Evolutionary conservation across 1,284 basidiomycete genomes (phyloP).

Genomic region (Schizophyllum commune): DNA sequence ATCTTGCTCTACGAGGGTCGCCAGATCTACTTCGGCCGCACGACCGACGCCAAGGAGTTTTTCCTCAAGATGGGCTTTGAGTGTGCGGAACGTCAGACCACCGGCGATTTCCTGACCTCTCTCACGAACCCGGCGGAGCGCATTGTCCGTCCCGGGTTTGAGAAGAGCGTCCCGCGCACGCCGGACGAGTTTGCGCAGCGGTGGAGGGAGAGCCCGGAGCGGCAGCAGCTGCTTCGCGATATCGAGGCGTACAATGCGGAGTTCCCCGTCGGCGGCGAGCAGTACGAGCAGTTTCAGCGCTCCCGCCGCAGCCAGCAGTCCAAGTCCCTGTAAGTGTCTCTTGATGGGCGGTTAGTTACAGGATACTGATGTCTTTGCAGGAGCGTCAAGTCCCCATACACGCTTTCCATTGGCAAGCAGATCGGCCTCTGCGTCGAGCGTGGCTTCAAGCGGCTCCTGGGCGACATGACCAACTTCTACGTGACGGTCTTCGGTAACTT

Average conservation of each 20-base stretch:
- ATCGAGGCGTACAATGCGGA: conserved; percentile 27
- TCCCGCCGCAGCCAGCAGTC: conserved; percentile 11
- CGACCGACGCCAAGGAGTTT: conserved; percentile 50
- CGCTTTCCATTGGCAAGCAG: conserved; percentile 39
- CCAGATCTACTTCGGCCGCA: conserved; percentile 62
- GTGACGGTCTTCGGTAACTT: conserved; percentile 15
- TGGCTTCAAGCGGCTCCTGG: conserved; percentile 46
- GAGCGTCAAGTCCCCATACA: conserved; percentile 24
- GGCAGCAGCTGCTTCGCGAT: conserved; percentile 23
- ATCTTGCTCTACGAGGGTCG: conserved; percentile 61
- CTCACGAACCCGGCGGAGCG: conserved; percentile 59
- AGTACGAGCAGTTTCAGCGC: conserved; percentile 4
- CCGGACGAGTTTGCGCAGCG: conserved; percentile 44
- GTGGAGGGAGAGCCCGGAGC: conserved; percentile 24
- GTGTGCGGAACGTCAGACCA: conserved; percentile 51
- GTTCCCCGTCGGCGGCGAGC: conserved; percentile 11
- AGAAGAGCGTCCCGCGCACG: conserved; percentile 41
- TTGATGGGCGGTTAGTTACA: not conserved
- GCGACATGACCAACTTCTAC: conserved; percentile 27
- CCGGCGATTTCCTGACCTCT: conserved; percentile 58
- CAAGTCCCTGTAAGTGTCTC: conserved; percentile 8
- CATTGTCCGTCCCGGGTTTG: conserved; percentile 33
- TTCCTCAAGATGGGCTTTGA: conserved; percentile 67
- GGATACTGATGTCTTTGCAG: conserved; percentile 4
- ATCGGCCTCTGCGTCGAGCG: conserved; percentile 45